These are phyloP conservation scores for Yamadazyma takamatsuzukensis DNA, from an alignment of 805 yeast genomes.

Conservation along the genomic window DNA sequence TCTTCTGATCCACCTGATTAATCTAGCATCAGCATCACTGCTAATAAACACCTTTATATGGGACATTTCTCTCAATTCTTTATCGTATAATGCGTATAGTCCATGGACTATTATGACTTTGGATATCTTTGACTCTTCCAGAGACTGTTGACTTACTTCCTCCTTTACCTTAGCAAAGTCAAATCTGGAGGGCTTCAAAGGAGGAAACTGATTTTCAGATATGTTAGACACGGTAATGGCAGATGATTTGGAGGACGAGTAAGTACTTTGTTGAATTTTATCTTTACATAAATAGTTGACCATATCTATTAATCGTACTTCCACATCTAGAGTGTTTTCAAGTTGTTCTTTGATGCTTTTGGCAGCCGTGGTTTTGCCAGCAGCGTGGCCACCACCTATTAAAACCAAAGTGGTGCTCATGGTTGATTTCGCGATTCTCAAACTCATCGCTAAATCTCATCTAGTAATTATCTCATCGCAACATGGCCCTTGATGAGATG, in stretches of 20 bases:
- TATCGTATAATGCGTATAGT: slow-evolving; percentile 71
- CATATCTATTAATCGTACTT: slow-evolving; percentile 42
- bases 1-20: slow-evolving; percentile 70
- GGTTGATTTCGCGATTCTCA: background rate
- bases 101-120: slow-evolving; percentile 59
- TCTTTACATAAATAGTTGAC: slow-evolving; percentile 29
- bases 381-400: slow-evolving; percentile 61
- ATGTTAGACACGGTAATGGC: slow-evolving; percentile 27
- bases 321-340: slow-evolving; percentile 8
- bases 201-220: slow-evolving; percentile 15
- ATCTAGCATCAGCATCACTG: slow-evolving; percentile 78
- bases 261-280: slow-evolving; percentile 16
- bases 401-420: slow-evolving; percentile 32
- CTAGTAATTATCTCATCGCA: slow-evolving; percentile 52
- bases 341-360: slow-evolving; percentile 30
- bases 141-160: slow-evolving; percentile 1
- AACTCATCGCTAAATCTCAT: slow-evolving; percentile 10
- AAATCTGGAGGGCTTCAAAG: slow-evolving; percentile 39
- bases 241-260: slow-evolving; percentile 18
- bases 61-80: slow-evolving; percentile 50
- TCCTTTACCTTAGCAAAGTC: slow-evolving; percentile 27
- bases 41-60: slow-evolving; percentile 72
- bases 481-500: slow-evolving; percentile 12
- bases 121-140: background rate
- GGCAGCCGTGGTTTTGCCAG: slow-evolving; percentile 48